Evolutionary conservation across 2,329 filamentous ascomycete genomes (phyloP).

Genomic region (Colletotrichum orchidophilum): DNA sequence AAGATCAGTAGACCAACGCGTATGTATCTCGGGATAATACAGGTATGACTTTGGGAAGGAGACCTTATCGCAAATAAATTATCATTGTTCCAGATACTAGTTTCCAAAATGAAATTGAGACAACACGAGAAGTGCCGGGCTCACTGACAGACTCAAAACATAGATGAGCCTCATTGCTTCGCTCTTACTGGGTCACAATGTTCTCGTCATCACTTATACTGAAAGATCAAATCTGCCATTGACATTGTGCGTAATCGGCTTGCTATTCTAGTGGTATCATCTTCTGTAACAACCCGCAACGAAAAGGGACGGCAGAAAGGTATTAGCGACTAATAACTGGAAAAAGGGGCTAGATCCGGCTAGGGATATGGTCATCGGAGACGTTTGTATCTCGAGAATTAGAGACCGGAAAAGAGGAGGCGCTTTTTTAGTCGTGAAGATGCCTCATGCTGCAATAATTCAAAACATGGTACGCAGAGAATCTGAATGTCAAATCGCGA

Average conservation of each 20-base stretch:
- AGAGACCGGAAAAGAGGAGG: constrained; percentile 6
- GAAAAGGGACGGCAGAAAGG: constrained; percentile 23
- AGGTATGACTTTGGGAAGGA: too few relatives aligned
- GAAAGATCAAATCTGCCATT: constrained; percentile 12
- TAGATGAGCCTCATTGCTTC: background rate
- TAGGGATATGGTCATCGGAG: background rate
- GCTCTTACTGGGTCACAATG: background rate
- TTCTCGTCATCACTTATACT: constrained; percentile 11
- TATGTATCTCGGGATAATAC: too few relatives aligned
- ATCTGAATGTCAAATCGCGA: background rate
- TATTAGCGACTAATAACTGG: constrained; percentile 24
- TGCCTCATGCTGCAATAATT: constrained; percentile 10
- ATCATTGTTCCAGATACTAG: too few relatives aligned
- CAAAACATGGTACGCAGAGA: background rate
- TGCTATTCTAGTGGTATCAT: constrained; percentile 38
- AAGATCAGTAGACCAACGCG: too few relatives aligned
- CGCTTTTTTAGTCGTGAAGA: background rate
- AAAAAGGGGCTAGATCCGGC: constrained; percentile 16
- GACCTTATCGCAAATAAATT: too few relatives aligned
- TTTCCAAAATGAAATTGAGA: background rate
- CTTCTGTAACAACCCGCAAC: constrained; percentile 33
- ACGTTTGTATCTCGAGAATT: constrained; percentile 15
- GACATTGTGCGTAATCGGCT: constrained; percentile 27
- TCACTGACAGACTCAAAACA: background rate
- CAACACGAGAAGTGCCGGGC: background rate